phyloP scores from a whole-genome alignment of 2,329 filamentous ascomycete species.

The Claviceps capensis region DNA sequence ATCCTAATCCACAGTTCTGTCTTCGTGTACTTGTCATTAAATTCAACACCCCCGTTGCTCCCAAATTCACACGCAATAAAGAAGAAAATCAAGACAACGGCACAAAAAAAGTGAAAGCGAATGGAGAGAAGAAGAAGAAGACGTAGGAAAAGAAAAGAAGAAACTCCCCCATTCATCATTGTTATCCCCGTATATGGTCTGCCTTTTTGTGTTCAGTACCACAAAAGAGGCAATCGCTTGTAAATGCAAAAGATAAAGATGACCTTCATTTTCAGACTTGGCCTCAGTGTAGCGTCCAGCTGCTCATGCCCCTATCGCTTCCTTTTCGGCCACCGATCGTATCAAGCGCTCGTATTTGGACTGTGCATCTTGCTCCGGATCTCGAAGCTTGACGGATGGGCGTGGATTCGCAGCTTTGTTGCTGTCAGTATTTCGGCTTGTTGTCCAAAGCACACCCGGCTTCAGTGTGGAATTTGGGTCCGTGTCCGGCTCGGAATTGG shows the following conservation, averaged over 20 bases:
- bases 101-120: background rate
- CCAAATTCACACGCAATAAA: background rate
- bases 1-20: too few species aligned
- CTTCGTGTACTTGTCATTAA: too few species aligned
- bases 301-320: constrained; percentile 12
- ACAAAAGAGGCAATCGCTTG: background rate
- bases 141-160: background rate
- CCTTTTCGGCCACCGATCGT: constrained; percentile 22
- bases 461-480: constrained; percentile 13
- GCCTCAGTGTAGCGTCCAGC: too few species aligned
- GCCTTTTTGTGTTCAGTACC: background rate
- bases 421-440: constrained; percentile 3
- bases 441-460: constrained; percentile 23
- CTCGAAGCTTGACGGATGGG: constrained; percentile 14
- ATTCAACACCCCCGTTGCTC: too few species aligned
- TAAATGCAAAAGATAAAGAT: background rate
- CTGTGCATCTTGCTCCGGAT: constrained; percentile 22
- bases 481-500: constrained; percentile 15
- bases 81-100: background rate
- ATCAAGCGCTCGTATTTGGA: constrained; percentile 24
- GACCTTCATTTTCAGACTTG: too few species aligned
- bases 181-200: background rate
- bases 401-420: constrained; percentile 6
- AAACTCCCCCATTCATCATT: background rate
- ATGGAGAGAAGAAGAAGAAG: background rate